phyloP scores from a whole-genome alignment of 768 basidiomycete genomes.

The Trametes coccinea region DNA sequence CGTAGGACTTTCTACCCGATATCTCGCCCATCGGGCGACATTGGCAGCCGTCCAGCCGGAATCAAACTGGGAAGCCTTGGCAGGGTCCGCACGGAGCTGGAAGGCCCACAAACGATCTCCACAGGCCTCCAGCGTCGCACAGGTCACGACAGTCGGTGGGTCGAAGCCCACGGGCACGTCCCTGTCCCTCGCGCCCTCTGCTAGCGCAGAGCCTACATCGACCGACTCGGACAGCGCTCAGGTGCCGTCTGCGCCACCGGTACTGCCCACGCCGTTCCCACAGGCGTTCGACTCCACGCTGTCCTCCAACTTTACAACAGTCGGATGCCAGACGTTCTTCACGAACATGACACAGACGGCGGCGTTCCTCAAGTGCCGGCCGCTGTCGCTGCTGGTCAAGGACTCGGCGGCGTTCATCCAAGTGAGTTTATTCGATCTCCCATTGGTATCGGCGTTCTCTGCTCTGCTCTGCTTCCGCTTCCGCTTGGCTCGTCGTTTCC shows the following conservation, averaged over 20 bases:
- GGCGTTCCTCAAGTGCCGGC: conserved; percentile 71
- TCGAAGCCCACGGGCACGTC: conserved; percentile 4
- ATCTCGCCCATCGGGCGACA: conserved; percentile 47
- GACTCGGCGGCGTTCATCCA: conserved; percentile 54
- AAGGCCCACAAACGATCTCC: conserved; percentile 45
- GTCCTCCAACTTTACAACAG: conserved; percentile 64
- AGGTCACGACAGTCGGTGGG: conserved; percentile 4
- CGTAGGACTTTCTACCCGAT: conserved; percentile 55
- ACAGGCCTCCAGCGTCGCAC: conserved; percentile 17
- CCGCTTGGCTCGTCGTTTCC: not conserved
- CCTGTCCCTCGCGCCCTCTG: conserved; percentile 13
- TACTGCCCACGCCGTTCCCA: conserved; percentile 74
- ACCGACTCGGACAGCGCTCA: conserved; percentile 34
- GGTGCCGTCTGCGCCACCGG: conserved; percentile 50
- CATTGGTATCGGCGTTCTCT: not conserved
- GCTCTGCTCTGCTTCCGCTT: not conserved
- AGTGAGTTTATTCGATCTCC: conserved; percentile 41
- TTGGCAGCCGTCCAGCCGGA: conserved; percentile 42
- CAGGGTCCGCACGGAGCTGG: conserved; percentile 37
- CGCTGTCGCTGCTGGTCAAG: conserved; percentile 66
- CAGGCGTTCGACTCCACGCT: conserved; percentile 70
- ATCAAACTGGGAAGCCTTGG: conserved; percentile 5
- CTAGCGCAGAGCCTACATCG: conserved; percentile 12
- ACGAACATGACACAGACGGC: conserved; percentile 64
- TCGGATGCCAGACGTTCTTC: conserved; percentile 70